Evolutionary conservation across 2,329 filamentous ascomycete species (phyloP).

Genomic region (Blastomyces percursus): DNA sequence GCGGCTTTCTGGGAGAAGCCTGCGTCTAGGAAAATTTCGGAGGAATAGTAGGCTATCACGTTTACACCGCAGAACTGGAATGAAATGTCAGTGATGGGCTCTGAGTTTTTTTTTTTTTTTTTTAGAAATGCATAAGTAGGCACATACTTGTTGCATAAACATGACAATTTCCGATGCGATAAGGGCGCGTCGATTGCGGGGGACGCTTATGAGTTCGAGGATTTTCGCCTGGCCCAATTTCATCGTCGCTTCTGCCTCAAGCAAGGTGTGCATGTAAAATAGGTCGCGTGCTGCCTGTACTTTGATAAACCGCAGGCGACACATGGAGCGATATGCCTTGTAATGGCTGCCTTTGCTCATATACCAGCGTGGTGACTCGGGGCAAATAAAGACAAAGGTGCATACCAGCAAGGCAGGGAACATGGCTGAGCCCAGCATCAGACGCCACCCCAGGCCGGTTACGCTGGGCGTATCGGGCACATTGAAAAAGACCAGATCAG

Average conservation of each 20-base stretch:
- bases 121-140: slow-evolving; percentile 14
- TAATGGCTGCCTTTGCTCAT: slow-evolving; percentile 35
- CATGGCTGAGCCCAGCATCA: slow-evolving; percentile 59
- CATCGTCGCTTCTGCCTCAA: slow-evolving; percentile 50
- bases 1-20: slow-evolving; percentile 41
- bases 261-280: slow-evolving; percentile 42
- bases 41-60: slow-evolving; percentile 50
- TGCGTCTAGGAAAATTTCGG: slow-evolving; percentile 48
- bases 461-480: slow-evolving; percentile 43
- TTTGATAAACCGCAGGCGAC: slow-evolving; percentile 33
- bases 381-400: slow-evolving; percentile 52
- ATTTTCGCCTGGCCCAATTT: slow-evolving; percentile 41
- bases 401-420: slow-evolving; percentile 50
- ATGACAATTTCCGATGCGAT: slow-evolving; percentile 53
- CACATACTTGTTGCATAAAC: slow-evolving; percentile 50
- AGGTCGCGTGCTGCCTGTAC: slow-evolving; percentile 37
- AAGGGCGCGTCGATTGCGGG: slow-evolving; percentile 52
- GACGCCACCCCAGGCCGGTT: slow-evolving; percentile 52
- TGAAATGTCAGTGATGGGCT: background rate
- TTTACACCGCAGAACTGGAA: slow-evolving; percentile 40
- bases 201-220: slow-evolving; percentile 49
- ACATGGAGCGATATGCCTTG: slow-evolving; percentile 34
- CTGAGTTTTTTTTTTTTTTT: background rate
- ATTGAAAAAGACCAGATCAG: slow-evolving; percentile 51
- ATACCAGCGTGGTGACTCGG: slow-evolving; percentile 42